Conservation (phyloP, 2,329 filamentous ascomycete species). For the Hypocreales sp. region DNA sequence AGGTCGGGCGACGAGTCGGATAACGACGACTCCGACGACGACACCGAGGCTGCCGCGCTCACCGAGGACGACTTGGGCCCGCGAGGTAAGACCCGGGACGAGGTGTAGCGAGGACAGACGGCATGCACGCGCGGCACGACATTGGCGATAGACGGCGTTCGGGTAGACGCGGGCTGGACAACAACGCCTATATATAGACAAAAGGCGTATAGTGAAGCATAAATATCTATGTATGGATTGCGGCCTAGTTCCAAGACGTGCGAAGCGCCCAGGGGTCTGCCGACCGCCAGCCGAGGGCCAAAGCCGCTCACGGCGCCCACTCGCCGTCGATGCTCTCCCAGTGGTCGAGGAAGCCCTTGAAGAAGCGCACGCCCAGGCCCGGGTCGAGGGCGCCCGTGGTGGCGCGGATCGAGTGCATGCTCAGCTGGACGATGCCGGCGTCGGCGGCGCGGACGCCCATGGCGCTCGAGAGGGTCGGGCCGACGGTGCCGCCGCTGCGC, state of each 20-base stretch:
- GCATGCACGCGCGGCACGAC: no score
- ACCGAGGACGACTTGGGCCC: constrained; percentile 5
- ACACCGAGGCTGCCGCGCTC: constrained; percentile 10
- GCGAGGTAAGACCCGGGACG: constrained; percentile 2
- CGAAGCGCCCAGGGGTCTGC: no score
- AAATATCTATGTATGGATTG: no score
- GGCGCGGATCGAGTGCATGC: constrained; percentile 86
- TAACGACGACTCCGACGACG: constrained; percentile 20
- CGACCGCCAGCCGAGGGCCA: no score
- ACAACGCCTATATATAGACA: no score
- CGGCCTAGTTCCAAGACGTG: no score
- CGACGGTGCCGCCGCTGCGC: constrained; percentile 84
- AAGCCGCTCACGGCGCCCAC: no score
- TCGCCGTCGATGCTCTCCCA: constrained; percentile 76
- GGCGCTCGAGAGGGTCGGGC: constrained; percentile 67
- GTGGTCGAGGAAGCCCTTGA: constrained; percentile 75
- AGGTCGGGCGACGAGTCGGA: constrained; percentile 10
- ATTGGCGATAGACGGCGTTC: no score
- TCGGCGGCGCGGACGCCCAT: constrained; percentile 77
- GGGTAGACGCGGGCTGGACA: no score
- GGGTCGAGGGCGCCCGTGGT: constrained; percentile 79
- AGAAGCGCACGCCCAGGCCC: constrained; percentile 73
- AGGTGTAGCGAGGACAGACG: no score
- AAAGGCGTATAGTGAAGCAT: no score
- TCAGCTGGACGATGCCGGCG: constrained; percentile 78